Evolutionary conservation across 257 asterid species (phyloP).

Genomic region (Fraxinus anomala): DNA sequence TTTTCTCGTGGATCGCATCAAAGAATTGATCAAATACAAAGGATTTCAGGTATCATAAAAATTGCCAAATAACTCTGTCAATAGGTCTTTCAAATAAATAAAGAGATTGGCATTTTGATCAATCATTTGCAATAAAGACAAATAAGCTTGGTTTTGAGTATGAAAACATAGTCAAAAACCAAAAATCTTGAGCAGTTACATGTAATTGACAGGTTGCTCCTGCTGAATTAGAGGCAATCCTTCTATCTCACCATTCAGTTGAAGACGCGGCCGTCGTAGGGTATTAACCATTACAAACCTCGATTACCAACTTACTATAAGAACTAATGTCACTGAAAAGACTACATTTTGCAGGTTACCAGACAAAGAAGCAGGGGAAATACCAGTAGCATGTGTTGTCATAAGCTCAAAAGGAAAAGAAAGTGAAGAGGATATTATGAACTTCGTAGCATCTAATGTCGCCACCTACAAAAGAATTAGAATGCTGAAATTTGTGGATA

Average conservation of each 20-base stretch:
- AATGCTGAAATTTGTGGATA: slow-evolving; percentile 62
- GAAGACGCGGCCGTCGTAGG: slow-evolving; percentile 97
- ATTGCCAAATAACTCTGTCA: not conserved
- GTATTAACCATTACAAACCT: slow-evolving; percentile 32
- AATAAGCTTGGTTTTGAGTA: not conserved
- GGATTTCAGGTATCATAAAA: slow-evolving; percentile 69
- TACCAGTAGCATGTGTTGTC: slow-evolving; percentile 83
- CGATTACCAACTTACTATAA: not conserved
- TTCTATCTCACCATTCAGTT: slow-evolving; percentile 75
- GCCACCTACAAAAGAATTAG: slow-evolving; percentile 75
- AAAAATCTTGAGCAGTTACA: not conserved
- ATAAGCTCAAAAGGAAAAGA: slow-evolving; percentile 56
- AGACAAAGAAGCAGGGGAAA: slow-evolving; percentile 82
- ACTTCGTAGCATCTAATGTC: slow-evolving; percentile 60
- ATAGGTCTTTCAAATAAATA: not conserved
- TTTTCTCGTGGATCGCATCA: slow-evolving; percentile 86
- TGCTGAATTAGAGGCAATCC: slow-evolving; percentile 94
- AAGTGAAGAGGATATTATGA: slow-evolving; percentile 65
- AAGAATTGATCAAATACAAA: slow-evolving; percentile 86
- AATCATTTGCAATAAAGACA: not conserved
- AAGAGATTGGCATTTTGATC: not conserved
- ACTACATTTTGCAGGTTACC: slow-evolving; percentile 51
- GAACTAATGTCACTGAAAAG: not conserved
- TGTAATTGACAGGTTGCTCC: slow-evolving; percentile 84
- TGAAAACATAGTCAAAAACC: not conserved